Evolutionary conservation across 148 eudicot genomes (phyloP).

Genomic region (Amaranthus cruentus): DNA sequence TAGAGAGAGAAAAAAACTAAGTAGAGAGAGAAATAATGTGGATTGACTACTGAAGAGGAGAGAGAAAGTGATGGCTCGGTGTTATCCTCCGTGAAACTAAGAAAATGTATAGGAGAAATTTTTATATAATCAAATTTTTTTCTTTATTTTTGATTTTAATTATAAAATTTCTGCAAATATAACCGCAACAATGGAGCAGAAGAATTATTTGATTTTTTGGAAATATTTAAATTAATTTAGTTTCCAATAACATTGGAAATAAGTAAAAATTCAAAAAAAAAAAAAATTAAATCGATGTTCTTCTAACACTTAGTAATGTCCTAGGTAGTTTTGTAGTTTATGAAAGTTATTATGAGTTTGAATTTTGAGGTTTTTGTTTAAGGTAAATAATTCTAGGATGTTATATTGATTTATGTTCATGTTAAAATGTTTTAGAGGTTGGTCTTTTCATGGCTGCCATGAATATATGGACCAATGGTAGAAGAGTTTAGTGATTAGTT

Average conservation of each 20-base stretch:
- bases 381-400: too few species aligned
- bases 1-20: slow-evolving; percentile 10
- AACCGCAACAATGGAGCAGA: background rate
- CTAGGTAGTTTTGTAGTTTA: too few species aligned
- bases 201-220: background rate
- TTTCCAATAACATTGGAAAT: background rate
- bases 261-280: too few species aligned
- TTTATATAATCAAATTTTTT: background rate
- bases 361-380: background rate
- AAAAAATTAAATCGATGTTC: too few species aligned
- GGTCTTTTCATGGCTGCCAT: slow-evolving; percentile 2
- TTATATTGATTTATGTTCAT: too few species aligned
- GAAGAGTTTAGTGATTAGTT: too few species aligned
- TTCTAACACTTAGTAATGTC: too few species aligned
- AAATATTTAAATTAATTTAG: background rate
- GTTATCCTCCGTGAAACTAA: slow-evolving; percentile 24
- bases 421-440: background rate
- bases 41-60: slow-evolving; percentile 27
- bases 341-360: background rate
- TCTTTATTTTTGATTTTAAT: background rate
- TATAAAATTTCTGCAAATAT: background rate
- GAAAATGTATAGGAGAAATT: background rate
- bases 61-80: slow-evolving; percentile 16
- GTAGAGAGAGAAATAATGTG: slow-evolving; percentile 23
- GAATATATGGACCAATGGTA: background rate